Evolutionary conservation across 257 asterid genomes (phyloP).

Genomic region (Solanum gracilifrons): DNA sequence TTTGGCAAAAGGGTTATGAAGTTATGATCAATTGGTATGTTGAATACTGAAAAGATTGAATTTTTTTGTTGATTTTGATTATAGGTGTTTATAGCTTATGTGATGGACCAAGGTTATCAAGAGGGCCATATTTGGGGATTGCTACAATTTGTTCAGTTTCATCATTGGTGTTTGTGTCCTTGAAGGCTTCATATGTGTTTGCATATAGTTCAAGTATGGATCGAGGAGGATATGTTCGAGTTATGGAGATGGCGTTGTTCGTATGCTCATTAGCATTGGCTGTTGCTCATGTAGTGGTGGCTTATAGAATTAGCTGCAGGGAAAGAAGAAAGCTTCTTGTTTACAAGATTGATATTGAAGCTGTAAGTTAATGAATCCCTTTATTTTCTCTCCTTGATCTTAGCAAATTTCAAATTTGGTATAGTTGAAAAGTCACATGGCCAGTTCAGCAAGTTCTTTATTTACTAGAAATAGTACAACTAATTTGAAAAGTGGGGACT

Average conservation of each 20-base stretch:
- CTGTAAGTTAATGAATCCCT: slow-evolving; percentile 47
- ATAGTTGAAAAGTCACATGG: neutral
- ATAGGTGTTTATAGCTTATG: slow-evolving; percentile 83
- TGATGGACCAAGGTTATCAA: slow-evolving; percentile 79
- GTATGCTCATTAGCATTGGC: slow-evolving; percentile 56
- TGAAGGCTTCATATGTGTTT: slow-evolving; percentile 62
- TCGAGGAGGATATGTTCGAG: slow-evolving; percentile 11
- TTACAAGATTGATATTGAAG: slow-evolving; percentile 87
- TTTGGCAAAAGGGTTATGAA: neutral
- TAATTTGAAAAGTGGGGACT: neutral
- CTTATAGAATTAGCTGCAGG: slow-evolving; percentile 74
- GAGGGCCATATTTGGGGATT: slow-evolving; percentile 75
- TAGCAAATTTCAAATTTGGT: neutral
- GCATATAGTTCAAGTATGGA: slow-evolving; percentile 2
- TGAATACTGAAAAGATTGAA: neutral
- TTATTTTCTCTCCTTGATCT: neutral
- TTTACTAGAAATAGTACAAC: neutral
- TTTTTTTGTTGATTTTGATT: neutral
- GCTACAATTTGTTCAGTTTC: slow-evolving; percentile 68
- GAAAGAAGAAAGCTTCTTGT: slow-evolving; percentile 87
- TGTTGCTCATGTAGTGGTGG: slow-evolving; percentile 70
- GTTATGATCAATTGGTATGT: neutral
- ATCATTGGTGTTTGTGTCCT: slow-evolving; percentile 67
- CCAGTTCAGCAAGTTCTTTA: neutral
- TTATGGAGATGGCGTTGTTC: slow-evolving; percentile 51